Evolutionary conservation across 106 monocot species (phyloP).

Genomic region (Agapanthus africanus): DNA sequence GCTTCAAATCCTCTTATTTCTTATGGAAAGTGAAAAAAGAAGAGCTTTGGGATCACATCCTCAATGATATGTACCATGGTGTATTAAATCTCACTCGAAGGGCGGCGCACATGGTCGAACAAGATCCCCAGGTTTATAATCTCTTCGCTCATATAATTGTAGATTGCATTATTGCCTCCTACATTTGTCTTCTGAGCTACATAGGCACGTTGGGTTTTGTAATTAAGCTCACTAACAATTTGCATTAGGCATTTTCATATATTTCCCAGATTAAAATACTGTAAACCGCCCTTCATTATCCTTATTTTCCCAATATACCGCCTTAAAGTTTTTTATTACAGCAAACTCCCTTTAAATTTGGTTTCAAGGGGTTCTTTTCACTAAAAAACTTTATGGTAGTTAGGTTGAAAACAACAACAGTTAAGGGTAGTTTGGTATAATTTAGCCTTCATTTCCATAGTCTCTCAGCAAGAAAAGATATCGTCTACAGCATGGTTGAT

Average conservation of each 20-base stretch:
- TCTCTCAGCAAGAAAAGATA: neutral
- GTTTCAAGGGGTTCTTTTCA: no score
- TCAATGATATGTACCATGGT: slow-evolving; percentile 76
- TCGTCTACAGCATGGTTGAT: neutral
- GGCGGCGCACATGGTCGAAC: slow-evolving; percentile 27
- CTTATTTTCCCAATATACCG: no score
- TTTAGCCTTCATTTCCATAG: neutral
- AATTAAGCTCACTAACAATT: neutral
- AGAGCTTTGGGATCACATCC: slow-evolving; percentile 31
- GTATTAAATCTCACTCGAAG: slow-evolving; percentile 68
- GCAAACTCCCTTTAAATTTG: no score
- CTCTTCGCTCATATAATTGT: neutral
- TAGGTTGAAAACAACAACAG: no score
- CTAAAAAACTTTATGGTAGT: no score
- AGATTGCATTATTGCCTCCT: neutral
- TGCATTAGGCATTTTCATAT: neutral
- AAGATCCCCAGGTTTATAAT: slow-evolving; percentile 3
- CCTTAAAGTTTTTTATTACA: no score
- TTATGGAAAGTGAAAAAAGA: slow-evolving; percentile 67
- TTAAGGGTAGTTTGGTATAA: neutral
- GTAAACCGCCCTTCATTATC: no score
- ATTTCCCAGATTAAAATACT: neutral
- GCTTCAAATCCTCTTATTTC: slow-evolving; percentile 17
- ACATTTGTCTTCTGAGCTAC: neutral
- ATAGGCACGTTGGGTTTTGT: neutral